Evolutionary conservation across 2,329 filamentous ascomycete species (phyloP).

Genomic region (Pezicula carpinea): DNA sequence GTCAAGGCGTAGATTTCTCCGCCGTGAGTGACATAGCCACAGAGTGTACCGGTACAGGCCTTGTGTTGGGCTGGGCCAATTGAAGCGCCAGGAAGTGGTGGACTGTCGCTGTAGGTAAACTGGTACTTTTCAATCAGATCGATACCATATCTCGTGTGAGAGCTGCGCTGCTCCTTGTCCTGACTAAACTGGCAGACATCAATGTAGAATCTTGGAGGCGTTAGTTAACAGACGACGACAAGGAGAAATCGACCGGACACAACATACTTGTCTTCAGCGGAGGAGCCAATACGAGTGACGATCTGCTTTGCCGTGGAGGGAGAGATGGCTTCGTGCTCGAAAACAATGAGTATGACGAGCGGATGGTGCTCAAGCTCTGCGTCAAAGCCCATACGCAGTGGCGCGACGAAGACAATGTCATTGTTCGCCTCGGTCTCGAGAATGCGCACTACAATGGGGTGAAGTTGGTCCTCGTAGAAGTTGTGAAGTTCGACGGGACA

Average conservation of each 20-base stretch:
- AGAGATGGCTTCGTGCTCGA: neutral
- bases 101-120: neutral
- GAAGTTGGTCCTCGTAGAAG: neutral
- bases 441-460: neutral
- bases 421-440: neutral
- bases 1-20: neutral
- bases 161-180: neutral
- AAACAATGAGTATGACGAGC: neutral
- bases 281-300: neutral
- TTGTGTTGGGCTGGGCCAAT: neutral
- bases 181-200: neutral
- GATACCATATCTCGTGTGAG: neutral
- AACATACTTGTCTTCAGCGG: too few species aligned
- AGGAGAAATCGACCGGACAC: neutral
- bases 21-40: neutral
- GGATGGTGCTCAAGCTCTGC: neutral
- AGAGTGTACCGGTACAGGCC: neutral
- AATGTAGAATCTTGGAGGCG: neutral
- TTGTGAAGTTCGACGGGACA: neutral
- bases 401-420: too few species aligned
- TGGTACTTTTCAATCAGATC: neutral
- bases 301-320: neutral
- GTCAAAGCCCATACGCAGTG: neutral
- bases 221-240: neutral
- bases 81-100: neutral